These are phyloP conservation scores for Bacidia gigantensis DNA, from an alignment of 495 filamentous ascomycete genomes.

Conservation along the genomic window DNA sequence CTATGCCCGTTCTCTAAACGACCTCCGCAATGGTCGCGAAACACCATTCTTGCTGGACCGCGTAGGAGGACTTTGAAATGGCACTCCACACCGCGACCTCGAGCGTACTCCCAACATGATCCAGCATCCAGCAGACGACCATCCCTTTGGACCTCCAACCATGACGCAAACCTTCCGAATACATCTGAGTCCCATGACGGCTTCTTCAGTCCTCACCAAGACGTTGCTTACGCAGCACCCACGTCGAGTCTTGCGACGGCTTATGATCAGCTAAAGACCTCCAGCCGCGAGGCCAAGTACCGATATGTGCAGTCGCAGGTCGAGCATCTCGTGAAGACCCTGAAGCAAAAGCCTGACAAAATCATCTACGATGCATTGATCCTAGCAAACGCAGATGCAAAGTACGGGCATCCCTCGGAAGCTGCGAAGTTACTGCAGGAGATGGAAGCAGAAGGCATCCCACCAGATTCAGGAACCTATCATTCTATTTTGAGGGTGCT, in stretches of 20 bases:
- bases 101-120: too few relatives aligned
- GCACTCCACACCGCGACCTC: too few relatives aligned
- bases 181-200: background rate
- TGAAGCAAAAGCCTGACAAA: constrained; percentile 47
- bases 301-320: constrained; percentile 2
- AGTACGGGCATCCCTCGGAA: constrained; percentile 47
- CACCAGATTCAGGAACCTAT: constrained; percentile 49
- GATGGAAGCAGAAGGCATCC: constrained; percentile 48
- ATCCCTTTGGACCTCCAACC: background rate
- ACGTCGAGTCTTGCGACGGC: background rate
- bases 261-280: constrained; percentile 12
- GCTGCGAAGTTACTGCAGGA: constrained; percentile 51
- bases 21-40: too few relatives aligned
- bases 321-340: constrained; percentile 39
- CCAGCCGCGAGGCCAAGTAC: constrained; percentile 10
- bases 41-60: too few relatives aligned
- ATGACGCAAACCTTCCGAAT: background rate
- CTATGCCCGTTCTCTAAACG: too few relatives aligned
- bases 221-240: background rate
- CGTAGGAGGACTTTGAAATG: too few relatives aligned
- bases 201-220: background rate
- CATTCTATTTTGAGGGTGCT: constrained; percentile 62
- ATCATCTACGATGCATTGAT: constrained; percentile 63
- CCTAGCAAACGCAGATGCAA: constrained; percentile 47
- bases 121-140: background rate